Conservation (phyloP, 148 eudicot genomes). For the Rhododendron griersonianum region DNA sequence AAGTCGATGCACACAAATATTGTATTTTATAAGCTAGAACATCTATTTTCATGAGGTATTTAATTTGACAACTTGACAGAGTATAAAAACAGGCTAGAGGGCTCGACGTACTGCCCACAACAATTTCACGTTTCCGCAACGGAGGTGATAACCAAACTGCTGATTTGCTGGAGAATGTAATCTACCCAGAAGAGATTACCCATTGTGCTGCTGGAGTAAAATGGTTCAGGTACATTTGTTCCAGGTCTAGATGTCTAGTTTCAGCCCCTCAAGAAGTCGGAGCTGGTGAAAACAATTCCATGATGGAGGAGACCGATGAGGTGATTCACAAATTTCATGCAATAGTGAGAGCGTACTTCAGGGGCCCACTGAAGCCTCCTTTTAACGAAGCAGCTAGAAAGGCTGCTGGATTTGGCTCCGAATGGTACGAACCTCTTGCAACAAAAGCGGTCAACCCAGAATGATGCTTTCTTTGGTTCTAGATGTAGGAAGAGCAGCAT, state of each 20-base stretch:
- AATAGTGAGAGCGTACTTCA: conserved; percentile 60
- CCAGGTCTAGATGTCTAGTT: conserved; percentile 35
- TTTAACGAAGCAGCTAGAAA: conserved; percentile 85
- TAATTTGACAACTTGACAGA: not conserved
- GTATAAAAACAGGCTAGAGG: conserved; percentile 74
- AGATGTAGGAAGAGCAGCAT: not conserved
- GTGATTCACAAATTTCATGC: conserved; percentile 63
- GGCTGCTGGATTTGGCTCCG: conserved; percentile 91
- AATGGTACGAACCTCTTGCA: conserved; percentile 95
- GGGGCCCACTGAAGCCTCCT: conserved; percentile 92
- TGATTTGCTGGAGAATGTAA: conserved; percentile 63
- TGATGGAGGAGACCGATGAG: conserved; percentile 23
- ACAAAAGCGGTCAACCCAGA: conserved; percentile 29
- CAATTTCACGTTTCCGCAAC: conserved; percentile 74
- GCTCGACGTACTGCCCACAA: conserved; percentile 93
- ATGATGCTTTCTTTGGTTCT: not conserved
- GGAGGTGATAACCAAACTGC: conserved; percentile 91
- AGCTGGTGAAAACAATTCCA: conserved; percentile 14
- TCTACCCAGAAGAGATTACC: conserved; percentile 91
- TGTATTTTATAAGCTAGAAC: not conserved
- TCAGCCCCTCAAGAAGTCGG: conserved; percentile 12
- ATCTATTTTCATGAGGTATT: not conserved
- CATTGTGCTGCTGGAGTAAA: conserved; percentile 94
- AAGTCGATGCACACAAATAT: not conserved
- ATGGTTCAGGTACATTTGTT: conserved; percentile 87